Evolutionary conservation across 2,329 filamentous ascomycete species (phyloP).

Genomic region (Fusarium piperis): DNA sequence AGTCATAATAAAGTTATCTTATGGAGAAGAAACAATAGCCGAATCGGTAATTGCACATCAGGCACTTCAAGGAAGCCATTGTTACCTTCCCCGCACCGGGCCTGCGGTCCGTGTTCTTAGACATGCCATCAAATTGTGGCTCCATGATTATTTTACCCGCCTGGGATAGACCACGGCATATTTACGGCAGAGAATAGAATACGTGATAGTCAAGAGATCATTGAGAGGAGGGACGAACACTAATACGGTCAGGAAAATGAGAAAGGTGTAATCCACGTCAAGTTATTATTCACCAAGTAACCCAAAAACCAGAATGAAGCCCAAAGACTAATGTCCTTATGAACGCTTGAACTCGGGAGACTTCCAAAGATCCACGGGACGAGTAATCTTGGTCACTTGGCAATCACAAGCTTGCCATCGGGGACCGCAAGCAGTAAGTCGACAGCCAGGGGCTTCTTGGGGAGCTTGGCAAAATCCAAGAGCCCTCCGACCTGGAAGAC

Average conservation of each 20-base stretch:
- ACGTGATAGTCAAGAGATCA: not conserved
- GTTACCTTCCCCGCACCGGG: not conserved
- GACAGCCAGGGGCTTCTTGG: not conserved
- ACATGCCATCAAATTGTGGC: not conserved
- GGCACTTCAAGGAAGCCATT: not conserved
- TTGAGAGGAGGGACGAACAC: not conserved
- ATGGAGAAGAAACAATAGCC: not conserved
- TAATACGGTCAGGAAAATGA: not conserved
- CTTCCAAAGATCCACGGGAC: not conserved
- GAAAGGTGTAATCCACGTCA: not conserved
- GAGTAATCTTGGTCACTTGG: not conserved
- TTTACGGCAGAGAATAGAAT: not conserved
- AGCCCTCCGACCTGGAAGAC: not conserved
- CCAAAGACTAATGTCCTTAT: not conserved
- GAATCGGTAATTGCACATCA: not conserved
- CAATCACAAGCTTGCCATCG: not conserved
- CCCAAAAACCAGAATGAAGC: not conserved
- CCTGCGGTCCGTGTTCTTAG: not conserved
- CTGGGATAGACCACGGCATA: not conserved
- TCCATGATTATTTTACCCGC: not conserved
- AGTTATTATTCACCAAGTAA: not conserved
- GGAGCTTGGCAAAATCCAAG: not conserved
- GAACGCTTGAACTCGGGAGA: not conserved
- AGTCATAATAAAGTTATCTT: not conserved
- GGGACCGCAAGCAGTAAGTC: not conserved